Evolutionary conservation across 768 basidiomycete species (phyloP), one percentile per base, ranked within the genome.

Genomic region (Termitomyces sp.): DNA sequence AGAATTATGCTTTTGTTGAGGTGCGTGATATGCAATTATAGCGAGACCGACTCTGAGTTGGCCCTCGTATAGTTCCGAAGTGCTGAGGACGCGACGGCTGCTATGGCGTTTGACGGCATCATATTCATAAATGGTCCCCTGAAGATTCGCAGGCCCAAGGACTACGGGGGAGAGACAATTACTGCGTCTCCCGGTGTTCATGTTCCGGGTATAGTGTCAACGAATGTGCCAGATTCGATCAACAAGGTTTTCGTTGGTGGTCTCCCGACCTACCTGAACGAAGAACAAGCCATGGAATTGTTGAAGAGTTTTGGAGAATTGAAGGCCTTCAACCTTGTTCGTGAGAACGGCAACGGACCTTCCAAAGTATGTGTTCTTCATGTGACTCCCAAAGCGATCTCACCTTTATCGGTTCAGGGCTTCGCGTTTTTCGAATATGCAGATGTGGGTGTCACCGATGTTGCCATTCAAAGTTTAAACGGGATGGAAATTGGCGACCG

Each of bases 371-470:
- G 44, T 24, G 48, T 60, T 37, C 29, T 37, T 44, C 24, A 45
- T 50, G 50, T 39, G 37, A n/a, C 41, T 16, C 34, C 46, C 13
- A 44, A 4, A 49, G 18, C n/a, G n/a, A 34, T 41, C n/a, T 56
- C 55, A 50, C 64, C 57, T 47, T 34, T 56, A 20, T 34, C 15
- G 36, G 9, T 26, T 22, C 65, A 98, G 96, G 97, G 97, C 65
- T 99, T 97, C 72, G 97, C 97, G 3, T 98, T 99, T 80, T 96
- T 94, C 76, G 97, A 99, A 80, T 99, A 98, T 72, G 87, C 91
- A 60, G 97, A 99, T 68, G 75, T 84, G 16, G 72, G 70, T 51
- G 87, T 94, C 57, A 99, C 97, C 59, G 97, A 98, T 64, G 85
- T 97, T 64, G 97, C 97, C 49, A 97, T 96, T 66, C 90, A 92